Evolutionary conservation across 257 asterid genomes (phyloP).

Genomic region (Solanum ossicruentum): DNA sequence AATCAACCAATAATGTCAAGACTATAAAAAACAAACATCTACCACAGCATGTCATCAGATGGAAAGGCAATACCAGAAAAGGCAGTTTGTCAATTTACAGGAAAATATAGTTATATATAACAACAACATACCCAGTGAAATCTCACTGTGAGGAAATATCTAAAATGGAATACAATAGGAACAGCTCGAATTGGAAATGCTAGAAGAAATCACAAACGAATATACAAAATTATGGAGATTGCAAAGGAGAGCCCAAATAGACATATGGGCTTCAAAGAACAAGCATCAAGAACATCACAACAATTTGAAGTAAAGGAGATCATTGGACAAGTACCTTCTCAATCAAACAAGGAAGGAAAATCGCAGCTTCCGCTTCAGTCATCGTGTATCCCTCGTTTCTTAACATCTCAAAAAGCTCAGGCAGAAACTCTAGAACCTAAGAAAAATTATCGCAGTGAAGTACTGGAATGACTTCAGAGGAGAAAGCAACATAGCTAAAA

Average conservation of each 20-base stretch:
- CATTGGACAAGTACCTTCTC: constrained; percentile 55
- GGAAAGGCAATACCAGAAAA: neutral
- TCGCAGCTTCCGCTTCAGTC: constrained; percentile 96
- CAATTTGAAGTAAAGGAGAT: neutral
- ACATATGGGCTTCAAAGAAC: neutral
- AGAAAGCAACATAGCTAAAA: neutral
- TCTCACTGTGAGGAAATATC: too few relatives aligned
- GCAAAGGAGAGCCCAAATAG: neutral
- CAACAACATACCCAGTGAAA: too few relatives aligned
- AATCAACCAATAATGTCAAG: neutral
- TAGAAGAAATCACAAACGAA: neutral
- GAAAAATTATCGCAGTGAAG: constrained; percentile 5
- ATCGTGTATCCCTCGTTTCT: constrained; percentile 72
- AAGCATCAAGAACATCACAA: neutral
- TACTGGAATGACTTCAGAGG: neutral
- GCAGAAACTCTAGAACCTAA: constrained; percentile 97
- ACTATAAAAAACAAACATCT: neutral
- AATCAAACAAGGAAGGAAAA: constrained; percentile 86
- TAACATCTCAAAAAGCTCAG: constrained; percentile 80
- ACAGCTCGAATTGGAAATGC: neutral
- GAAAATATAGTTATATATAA: neutral
- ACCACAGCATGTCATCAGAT: neutral
- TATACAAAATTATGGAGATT: neutral
- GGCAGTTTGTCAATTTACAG: neutral
- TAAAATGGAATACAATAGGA: neutral